Conservation (phyloP, 2,329 filamentous ascomycete genomes). For the Sarocladium strictum region DNA sequence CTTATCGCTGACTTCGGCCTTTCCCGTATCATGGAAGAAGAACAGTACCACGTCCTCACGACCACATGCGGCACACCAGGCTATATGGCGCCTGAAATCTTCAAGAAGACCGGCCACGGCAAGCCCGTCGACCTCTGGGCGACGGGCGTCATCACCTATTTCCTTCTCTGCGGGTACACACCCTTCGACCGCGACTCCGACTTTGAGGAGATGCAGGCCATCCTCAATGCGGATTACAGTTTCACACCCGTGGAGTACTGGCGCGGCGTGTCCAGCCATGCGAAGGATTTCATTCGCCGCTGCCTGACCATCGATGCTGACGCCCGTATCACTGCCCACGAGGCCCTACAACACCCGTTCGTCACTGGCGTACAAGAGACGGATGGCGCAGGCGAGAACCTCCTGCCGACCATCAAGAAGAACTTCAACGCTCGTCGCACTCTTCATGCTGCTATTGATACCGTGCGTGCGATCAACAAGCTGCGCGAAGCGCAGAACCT, state of each 20-base stretch:
- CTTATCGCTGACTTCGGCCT: constrained; percentile 96
- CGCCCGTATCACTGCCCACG: constrained; percentile 86
- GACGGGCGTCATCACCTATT: constrained; percentile 97
- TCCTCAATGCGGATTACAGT: constrained; percentile 90
- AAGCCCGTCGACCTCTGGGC: constrained; percentile 99
- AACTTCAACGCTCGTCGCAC: constrained; percentile 68
- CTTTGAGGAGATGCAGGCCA: constrained; percentile 99
- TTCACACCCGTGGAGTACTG: constrained; percentile 96
- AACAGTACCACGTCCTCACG: constrained; percentile 94
- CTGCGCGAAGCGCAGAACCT: constrained; percentile 56
- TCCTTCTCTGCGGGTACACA: constrained; percentile 94
- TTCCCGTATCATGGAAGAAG: constrained; percentile 96
- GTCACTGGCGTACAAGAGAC: constrained; percentile 44
- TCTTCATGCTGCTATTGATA: constrained; percentile 65
- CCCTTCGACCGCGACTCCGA: constrained; percentile 97
- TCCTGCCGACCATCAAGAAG: constrained; percentile 65
- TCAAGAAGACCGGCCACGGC: constrained; percentile 96
- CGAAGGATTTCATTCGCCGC: constrained; percentile 85
- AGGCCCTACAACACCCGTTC: constrained; percentile 62
- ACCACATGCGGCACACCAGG: constrained; percentile 97
- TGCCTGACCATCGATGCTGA: constrained; percentile 88
- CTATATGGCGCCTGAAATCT: constrained; percentile 99
- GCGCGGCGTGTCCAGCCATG: constrained; percentile 80
- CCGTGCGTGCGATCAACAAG: constrained; percentile 66
- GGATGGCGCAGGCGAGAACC: constrained; percentile 50